Evolutionary conservation across 225 moss, liverwort and hornwort genomes (phyloP).

Genomic region (Sphagnum contortum): DNA sequence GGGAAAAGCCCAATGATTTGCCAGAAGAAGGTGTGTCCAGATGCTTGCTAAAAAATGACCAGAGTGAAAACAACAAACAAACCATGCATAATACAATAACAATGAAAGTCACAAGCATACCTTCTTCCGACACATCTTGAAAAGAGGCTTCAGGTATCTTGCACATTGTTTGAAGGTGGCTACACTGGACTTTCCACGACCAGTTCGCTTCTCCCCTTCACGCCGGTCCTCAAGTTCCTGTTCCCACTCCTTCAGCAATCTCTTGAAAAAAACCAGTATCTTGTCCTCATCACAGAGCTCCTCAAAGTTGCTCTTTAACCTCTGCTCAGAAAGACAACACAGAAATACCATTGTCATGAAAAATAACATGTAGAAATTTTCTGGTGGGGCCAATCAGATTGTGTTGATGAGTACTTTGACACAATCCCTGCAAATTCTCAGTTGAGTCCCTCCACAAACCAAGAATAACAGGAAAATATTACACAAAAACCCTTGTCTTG

Average conservation of each 20-base stretch:
- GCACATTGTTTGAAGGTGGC: slow-evolving; percentile 99
- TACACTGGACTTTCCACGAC: slow-evolving; percentile 92
- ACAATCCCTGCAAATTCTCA: too few relatives aligned
- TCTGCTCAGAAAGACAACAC: slow-evolving; percentile 17
- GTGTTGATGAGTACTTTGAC: too few relatives aligned
- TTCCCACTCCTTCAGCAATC: slow-evolving; percentile 92
- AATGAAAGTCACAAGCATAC: slow-evolving; percentile 10
- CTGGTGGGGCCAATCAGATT: too few relatives aligned
- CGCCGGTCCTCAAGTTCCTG: slow-evolving; percentile 83
- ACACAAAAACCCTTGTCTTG: too few relatives aligned
- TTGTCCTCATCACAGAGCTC: slow-evolving; percentile 95
- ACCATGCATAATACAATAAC: too few relatives aligned
- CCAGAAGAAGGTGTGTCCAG: too few relatives aligned
- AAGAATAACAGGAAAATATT: too few relatives aligned
- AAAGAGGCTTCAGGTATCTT: slow-evolving; percentile 89
- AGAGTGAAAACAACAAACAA: too few relatives aligned
- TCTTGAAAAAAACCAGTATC: slow-evolving; percentile 93
- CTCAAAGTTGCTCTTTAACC: slow-evolving; percentile 84
- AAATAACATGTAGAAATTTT: too few relatives aligned
- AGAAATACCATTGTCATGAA: background rate
- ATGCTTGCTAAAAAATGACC: too few relatives aligned
- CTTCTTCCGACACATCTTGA: slow-evolving; percentile 86
- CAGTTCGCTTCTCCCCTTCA: slow-evolving; percentile 72
- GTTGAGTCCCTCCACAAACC: too few relatives aligned
- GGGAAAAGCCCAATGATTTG: too few relatives aligned